Evolutionary conservation across 192 early-diverging fungal genomes (phyloP), one percentile per base, ranked within the genome.

Genomic region (Coemansia sp.): DNA sequence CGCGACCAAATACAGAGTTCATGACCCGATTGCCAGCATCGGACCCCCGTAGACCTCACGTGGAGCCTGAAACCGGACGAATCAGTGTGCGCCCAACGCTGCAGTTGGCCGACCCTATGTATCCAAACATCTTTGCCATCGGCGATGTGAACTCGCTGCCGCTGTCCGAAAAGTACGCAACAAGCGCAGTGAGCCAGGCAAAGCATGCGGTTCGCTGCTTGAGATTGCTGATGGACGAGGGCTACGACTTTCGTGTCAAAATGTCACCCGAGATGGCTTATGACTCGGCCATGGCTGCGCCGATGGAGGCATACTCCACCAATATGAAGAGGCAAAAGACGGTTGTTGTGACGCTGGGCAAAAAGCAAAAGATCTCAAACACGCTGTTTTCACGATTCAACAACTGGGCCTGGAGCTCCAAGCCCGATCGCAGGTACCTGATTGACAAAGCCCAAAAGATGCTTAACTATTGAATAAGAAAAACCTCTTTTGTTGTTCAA

Each of bases 121-220:
- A 84, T 50, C 76, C 77, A n/a, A 61, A 89, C 41, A 87, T 89
- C 44, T 87, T 89, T 62, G 87, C 86, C 0, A 57, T 86, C 3
- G 87, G 87, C 21, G 87, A 89, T 43, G 81, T 79, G 47, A 71
- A 83, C 32, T 77, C 87, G 56, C 61, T 75, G 48, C 71, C 82
- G 2, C 50, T 68, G 39, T 58, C 74, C 16, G 78, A 81, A 62
- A 84, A 79, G 47, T 74, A 79, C 42, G 82, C 74, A 0, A 63
- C 74, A 0, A 79, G 71, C 47, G 82, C 82, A 2, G 66, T 68
- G 16, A 64, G 62, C 58, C 82, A 84, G 18, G 82, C 82, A 4
- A 75, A 75, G 44, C 67, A 61, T 19, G 72, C 77, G 0, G 77
- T 71, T 4, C 56, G 26, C 6, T 72, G 75, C 40, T 54, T 84